These are phyloP conservation scores for Pholiota molesta DNA, from an alignment of 768 basidiomycete genomes.

Conservation along the genomic window DNA sequence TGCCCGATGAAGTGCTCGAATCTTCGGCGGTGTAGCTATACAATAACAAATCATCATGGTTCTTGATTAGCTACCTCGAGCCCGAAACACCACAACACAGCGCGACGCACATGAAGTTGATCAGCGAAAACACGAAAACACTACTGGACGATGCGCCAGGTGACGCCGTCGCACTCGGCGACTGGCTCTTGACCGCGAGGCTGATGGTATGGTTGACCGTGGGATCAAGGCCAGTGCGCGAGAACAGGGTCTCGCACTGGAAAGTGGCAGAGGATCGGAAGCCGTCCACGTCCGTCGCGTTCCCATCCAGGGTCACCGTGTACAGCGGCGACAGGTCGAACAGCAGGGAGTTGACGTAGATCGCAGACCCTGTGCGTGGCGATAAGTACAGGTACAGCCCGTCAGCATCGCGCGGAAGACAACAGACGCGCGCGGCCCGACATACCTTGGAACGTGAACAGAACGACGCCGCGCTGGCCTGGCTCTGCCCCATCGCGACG, in stretches of 20 bases:
- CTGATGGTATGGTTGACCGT: constrained; percentile 1
- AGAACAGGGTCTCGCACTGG: not conserved
- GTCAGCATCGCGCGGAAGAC: too few relatives aligned
- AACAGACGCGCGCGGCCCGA: not conserved
- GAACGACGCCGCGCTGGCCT: not conserved
- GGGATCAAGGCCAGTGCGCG: constrained; percentile 5
- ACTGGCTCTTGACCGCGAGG: not conserved
- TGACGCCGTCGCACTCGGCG: not conserved
- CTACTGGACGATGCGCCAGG: not conserved
- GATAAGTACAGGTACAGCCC: too few relatives aligned
- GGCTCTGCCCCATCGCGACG: constrained; percentile 4
- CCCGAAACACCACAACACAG: too few relatives aligned
- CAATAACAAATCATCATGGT: too few relatives aligned
- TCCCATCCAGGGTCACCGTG: constrained; percentile 6
- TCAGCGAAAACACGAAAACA: not conserved
- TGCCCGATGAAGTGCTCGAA: too few relatives aligned
- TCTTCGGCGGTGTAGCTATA: too few relatives aligned
- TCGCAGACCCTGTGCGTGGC: constrained; percentile 4
- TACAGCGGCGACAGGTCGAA: not conserved
- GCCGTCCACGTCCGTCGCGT: not conserved
- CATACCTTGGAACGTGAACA: constrained; percentile 9
- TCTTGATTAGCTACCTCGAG: too few relatives aligned
- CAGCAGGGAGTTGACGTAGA: constrained; percentile 6
- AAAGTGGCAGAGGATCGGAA: not conserved
- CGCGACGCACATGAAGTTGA: constrained; percentile 16